A percentile compares a stretch with the other conserved stretches of the same genome.
phyloP scores from a whole-genome alignment of 768 basidiomycete genomes.

The Suillus variegatus region DNA sequence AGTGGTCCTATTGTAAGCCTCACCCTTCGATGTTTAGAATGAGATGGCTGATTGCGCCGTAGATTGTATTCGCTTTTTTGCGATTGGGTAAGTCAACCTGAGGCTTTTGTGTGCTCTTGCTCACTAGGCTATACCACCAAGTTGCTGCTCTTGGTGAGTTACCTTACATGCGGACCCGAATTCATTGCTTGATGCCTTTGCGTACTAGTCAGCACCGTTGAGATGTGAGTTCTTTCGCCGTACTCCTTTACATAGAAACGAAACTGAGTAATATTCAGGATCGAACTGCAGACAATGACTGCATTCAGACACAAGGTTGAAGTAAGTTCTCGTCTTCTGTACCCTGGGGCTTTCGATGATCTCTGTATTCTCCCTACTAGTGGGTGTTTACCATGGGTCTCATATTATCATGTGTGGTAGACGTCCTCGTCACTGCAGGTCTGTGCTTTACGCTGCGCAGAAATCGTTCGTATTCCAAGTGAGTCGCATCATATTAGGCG shows the following conservation, averaged over 20 bases:
- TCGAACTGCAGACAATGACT: constrained; percentile 23
- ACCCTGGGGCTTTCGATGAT: constrained; percentile 15
- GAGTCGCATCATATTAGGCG: background rate
- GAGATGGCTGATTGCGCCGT: background rate
- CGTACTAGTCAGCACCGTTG: constrained; percentile 26
- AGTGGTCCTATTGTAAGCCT: constrained; percentile 37
- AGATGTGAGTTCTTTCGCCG: constrained; percentile 25
- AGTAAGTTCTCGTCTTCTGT: constrained; percentile 9
- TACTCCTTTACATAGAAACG: background rate
- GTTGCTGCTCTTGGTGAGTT: constrained; percentile 36
- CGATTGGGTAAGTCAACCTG: constrained; percentile 27
- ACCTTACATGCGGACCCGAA: constrained; percentile 1
- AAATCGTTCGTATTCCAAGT: constrained; percentile 42
- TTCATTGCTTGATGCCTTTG: background rate
- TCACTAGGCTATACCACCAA: constrained; percentile 17
- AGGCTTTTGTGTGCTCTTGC: background rate
- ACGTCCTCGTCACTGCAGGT: constrained; percentile 49
- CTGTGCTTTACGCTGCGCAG: constrained; percentile 44
- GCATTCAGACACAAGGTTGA: constrained; percentile 25
- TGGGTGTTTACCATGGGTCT: constrained; percentile 55
- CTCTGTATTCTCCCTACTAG: constrained; percentile 24
- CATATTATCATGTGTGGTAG: constrained; percentile 47
- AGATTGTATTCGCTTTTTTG: constrained; percentile 32
- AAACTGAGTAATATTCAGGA: constrained; percentile 16
- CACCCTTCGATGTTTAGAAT: background rate